Percentiles rank a stretch among this genome's conserved stretches.
Evolutionary conservation across 768 basidiomycete genomes (phyloP).

Genomic region (Collybia sordida): DNA sequence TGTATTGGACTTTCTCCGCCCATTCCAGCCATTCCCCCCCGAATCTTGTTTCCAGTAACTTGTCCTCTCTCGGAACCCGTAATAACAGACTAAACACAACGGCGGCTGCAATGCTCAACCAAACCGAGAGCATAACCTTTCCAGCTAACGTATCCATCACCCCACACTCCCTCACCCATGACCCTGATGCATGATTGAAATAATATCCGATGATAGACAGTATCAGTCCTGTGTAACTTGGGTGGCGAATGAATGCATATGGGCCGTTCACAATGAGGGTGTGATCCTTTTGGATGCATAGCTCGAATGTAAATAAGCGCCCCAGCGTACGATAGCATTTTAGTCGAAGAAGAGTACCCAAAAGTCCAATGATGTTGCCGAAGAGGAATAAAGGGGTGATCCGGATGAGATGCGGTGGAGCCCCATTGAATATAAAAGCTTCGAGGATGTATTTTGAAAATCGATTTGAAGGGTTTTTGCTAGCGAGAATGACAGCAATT

Average conservation of each 20-base stretch:
- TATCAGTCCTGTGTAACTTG: conserved; percentile 36
- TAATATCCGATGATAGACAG: conserved; percentile 26
- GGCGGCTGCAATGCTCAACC: conserved; percentile 22
- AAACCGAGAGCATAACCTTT: conserved; percentile 17
- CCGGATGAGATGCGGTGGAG: conserved; percentile 13
- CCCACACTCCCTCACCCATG: conserved; percentile 34
- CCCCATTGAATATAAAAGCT: conserved; percentile 10
- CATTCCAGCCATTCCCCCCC: conserved; percentile 26
- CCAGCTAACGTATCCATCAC: conserved; percentile 18
- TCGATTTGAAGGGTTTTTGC: conserved; percentile 11
- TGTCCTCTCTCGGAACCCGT: conserved; percentile 33
- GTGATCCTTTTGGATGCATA: conserved; percentile 33
- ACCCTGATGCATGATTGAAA: conserved; percentile 24
- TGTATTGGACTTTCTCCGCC: conserved; percentile 27
- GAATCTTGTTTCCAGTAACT: conserved; percentile 25
- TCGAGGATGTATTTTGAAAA: conserved; percentile 18
- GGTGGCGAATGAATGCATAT: conserved; percentile 36
- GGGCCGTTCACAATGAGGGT: conserved; percentile 32
- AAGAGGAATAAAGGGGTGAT: conserved; percentile 27
- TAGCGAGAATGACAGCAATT: conserved; percentile 26
- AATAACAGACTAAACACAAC: conserved; percentile 25
- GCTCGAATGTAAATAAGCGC: conserved; percentile 36
- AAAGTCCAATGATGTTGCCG: conserved; percentile 28
- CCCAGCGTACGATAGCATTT: conserved; percentile 35
- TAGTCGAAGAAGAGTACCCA: conserved; percentile 30